Percentiles rank a stretch among this genome's conserved stretches.
Conservation (phyloP, 768 basidiomycete species). For the Lepiota subincarnata region DNA sequence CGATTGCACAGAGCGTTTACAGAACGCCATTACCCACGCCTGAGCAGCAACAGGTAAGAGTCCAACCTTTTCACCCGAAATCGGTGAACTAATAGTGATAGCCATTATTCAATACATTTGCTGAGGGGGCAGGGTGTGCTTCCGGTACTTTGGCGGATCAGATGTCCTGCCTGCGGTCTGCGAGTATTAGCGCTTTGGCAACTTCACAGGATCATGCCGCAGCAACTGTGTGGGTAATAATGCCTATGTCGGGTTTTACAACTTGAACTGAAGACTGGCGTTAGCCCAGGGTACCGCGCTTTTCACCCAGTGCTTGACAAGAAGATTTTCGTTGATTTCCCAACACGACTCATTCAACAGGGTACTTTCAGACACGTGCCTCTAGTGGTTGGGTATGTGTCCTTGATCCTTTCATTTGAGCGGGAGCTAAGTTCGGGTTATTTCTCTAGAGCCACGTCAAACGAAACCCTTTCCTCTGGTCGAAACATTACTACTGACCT, state of each 20-base stretch:
- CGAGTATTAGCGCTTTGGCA: constrained; percentile 47
- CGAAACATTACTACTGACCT: constrained; percentile 33
- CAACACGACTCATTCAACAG: constrained; percentile 39
- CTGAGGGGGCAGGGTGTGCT: constrained; percentile 46
- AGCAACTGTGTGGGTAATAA: constrained; percentile 36
- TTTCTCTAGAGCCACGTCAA: constrained; percentile 44
- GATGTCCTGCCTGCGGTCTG: constrained; percentile 46
- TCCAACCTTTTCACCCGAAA: not conserved
- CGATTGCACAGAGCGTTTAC: constrained; percentile 61
- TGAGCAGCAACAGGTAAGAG: constrained; percentile 46
- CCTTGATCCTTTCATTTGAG: not conserved
- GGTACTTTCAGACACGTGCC: constrained; percentile 49
- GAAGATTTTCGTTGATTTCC: constrained; percentile 44
- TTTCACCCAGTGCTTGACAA: constrained; percentile 58
- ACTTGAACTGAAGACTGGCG: constrained; percentile 20
- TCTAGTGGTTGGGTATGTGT: constrained; percentile 51
- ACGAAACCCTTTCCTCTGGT: constrained; percentile 51
- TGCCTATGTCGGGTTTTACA: not conserved
- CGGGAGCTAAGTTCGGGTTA: not conserved
- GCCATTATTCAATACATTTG: constrained; percentile 52
- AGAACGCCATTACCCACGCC: constrained; percentile 47
- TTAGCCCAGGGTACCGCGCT: constrained; percentile 35
- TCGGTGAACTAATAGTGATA: constrained; percentile 17
- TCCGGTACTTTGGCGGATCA: constrained; percentile 27
- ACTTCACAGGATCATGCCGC: constrained; percentile 49